phyloP scores from a whole-genome alignment of 2,329 filamentous ascomycete genomes.

The Davidsoniella eucalypti region DNA sequence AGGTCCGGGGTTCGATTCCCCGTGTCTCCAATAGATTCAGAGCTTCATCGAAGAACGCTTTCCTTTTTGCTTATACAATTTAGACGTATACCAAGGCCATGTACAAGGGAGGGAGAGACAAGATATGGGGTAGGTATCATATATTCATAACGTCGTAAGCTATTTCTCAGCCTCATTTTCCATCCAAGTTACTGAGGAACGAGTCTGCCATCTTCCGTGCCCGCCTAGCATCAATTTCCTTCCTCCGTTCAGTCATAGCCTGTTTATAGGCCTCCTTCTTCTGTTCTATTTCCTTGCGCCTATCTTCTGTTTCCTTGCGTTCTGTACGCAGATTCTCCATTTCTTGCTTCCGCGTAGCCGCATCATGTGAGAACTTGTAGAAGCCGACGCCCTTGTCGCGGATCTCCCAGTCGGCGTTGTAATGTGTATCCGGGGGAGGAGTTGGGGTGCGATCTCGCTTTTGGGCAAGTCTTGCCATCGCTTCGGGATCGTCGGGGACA shows the following conservation, averaged over 20 bases:
- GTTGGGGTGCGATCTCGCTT: slow-evolving; percentile 67
- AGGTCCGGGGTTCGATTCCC: slow-evolving; percentile 13
- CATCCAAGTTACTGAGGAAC: slow-evolving; percentile 42
- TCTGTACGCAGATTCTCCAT: slow-evolving; percentile 59
- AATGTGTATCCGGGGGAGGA: slow-evolving; percentile 66
- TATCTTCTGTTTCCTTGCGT: slow-evolving; percentile 45
- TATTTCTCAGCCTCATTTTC: not conserved
- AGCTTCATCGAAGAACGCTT: not conserved
- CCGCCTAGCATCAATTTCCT: slow-evolving; percentile 42
- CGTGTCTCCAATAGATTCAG: slow-evolving; percentile 10
- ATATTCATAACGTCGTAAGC: not conserved
- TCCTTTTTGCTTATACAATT: not conserved
- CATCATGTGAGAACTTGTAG: slow-evolving; percentile 72
- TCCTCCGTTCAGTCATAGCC: slow-evolving; percentile 48
- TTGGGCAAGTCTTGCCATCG: slow-evolving; percentile 64
- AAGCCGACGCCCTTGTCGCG: slow-evolving; percentile 81
- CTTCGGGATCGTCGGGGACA: slow-evolving; percentile 50
- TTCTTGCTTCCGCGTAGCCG: slow-evolving; percentile 46
- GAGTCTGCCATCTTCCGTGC: slow-evolving; percentile 54
- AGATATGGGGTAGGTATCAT: no score
- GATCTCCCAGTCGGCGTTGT: slow-evolving; percentile 71
- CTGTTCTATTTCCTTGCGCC: slow-evolving; percentile 34
- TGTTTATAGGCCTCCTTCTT: slow-evolving; percentile 40
- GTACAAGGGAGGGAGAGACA: no score
- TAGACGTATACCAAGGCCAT: no score